Evolutionary conservation across 805 yeast species (phyloP), one percentile per base, ranked within the genome.

Genomic region (Cyberlindnera xishuangbannaensis): DNA sequence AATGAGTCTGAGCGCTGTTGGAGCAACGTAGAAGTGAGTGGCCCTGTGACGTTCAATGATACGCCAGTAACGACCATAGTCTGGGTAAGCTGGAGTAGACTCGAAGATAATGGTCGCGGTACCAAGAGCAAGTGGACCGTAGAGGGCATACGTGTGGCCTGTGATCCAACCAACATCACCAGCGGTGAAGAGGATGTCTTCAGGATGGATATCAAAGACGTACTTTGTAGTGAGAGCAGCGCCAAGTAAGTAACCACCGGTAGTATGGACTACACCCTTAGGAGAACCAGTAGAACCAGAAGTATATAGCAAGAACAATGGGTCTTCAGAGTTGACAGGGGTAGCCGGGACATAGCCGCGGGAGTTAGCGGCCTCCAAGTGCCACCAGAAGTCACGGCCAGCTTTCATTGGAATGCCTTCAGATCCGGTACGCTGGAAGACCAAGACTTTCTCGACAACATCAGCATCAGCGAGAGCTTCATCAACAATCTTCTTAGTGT

Each of bases 101-200:
- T 92, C 97, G 58, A 92, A 92, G 37, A 90, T 84, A 34, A 92
- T 83, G 8, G 96, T 78, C 30, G 97, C 80, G 34, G 88, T 84
- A 62, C 97, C 98, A 21, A 78, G 59, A 19, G 78, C 64, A 48
- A 92, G 73, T 26, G 98, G 98, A 40, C 97, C 97, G 55, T 92
- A 92, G 29, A 90, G 74, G 27, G 86, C 95, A 57, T 90, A 92
- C 8, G 97, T 83, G 62, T 92, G 98, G 48, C 97, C 97, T 13
- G 98, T 92, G 58, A 92, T 92, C 97, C 98, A 92, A 57, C 98
- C 97, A 36, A 92, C 86, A 59, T 92, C 97, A 56, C 97, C 97
- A 25, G 97, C 97, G 26, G 97, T 90, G 69, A 92, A 90, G 41
- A 90, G 63, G 27, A 83, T 71, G 61, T 92, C 97, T 42, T 81